Percentiles rank a stretch among this genome's conserved stretches.
These are phyloP conservation scores for Usnea hakonensis DNA, from an alignment of 495 filamentous ascomycete species.

Conservation along the genomic window DNA sequence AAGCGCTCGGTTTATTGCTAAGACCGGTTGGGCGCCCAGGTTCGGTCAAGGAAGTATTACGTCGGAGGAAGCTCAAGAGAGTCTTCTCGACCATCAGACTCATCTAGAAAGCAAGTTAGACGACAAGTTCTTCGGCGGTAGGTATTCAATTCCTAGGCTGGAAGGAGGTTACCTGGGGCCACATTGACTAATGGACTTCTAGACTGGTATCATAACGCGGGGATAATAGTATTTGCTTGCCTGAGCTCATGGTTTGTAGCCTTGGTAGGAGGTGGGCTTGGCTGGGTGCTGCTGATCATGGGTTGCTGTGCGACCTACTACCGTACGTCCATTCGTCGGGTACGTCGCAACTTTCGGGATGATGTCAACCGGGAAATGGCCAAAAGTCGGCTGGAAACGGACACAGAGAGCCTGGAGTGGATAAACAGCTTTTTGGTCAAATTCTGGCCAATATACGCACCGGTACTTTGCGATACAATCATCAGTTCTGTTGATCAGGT, in stretches of 20 bases:
- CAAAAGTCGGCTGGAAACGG: conserved; percentile 80
- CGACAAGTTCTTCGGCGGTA: conserved; percentile 88
- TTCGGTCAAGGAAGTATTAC: conserved; percentile 55
- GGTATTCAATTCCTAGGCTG: conserved; percentile 20
- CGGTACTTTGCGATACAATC: conserved; percentile 83
- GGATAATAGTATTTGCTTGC: conserved; percentile 84
- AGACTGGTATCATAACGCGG: conserved; percentile 98
- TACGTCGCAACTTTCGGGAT: conserved; percentile 92
- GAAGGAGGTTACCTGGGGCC: not conserved
- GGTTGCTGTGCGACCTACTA: conserved; percentile 90
- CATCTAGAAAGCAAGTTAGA: conserved; percentile 76
- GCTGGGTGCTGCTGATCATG: conserved; percentile 90
- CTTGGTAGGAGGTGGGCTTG: conserved; percentile 80
- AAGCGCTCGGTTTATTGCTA: conserved; percentile 51
- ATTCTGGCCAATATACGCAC: conserved; percentile 98
- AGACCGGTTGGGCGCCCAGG: conserved; percentile 81
- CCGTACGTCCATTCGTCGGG: conserved; percentile 85
- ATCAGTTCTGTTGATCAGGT: conserved; percentile 93
- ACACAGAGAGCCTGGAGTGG: conserved; percentile 93
- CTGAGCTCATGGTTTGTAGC: conserved; percentile 85
- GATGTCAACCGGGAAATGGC: conserved; percentile 90
- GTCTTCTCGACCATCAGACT: conserved; percentile 76
- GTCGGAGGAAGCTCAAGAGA: conserved; percentile 50
- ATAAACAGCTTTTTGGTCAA: conserved; percentile 98
- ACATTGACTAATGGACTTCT: conserved; percentile 2